These are phyloP conservation scores for Penicillium atrosanguineum DNA, from an alignment of 495 filamentous ascomycete species.

Conservation along the genomic window DNA sequence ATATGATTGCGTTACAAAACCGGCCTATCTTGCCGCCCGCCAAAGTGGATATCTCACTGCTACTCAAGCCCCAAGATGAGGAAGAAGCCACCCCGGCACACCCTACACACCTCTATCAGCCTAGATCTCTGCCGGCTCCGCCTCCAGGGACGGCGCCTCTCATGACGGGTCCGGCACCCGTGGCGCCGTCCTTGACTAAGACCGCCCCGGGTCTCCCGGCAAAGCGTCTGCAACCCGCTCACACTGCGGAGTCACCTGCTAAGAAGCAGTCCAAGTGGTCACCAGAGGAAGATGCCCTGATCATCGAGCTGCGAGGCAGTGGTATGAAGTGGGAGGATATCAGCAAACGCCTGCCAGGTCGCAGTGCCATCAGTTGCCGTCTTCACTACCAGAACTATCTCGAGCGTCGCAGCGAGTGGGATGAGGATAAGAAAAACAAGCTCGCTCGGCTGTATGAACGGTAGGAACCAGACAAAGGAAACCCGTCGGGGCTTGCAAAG, in stretches of 20 bases:
- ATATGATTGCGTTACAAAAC: conserved; percentile 54
- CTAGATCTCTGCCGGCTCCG: conserved; percentile 49
- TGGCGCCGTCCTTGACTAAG: conserved; percentile 33
- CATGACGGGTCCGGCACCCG: conserved; percentile 31
- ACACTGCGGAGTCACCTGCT: conserved; percentile 66
- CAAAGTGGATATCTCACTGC: conserved; percentile 87
- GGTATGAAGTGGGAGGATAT: conserved; percentile 99
- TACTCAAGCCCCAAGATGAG: conserved; percentile 77
- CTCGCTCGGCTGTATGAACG: conserved; percentile 92
- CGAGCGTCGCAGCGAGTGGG: conserved; percentile 87
- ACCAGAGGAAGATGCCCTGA: conserved; percentile 81
- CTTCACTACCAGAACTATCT: conserved; percentile 98
- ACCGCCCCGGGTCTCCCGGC: conserved; percentile 33
- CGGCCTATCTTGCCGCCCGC: conserved; percentile 51
- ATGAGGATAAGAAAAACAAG: conserved; percentile 96
- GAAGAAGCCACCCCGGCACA: conserved; percentile 62
- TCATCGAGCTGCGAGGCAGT: conserved; percentile 81
- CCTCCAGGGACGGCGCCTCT: conserved; percentile 30
- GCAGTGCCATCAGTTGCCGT: conserved; percentile 89
- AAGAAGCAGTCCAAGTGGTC: conserved; percentile 98
- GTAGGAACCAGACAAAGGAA: conserved; percentile 49
- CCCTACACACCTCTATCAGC: conserved; percentile 49
- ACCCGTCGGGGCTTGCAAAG: neutral
- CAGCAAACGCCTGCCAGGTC: conserved; percentile 80
- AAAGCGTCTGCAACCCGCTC: conserved; percentile 51